Evolutionary conservation across 2,329 filamentous ascomycete genomes (phyloP).

Genomic region (Zymoseptoria pseudotritici): DNA sequence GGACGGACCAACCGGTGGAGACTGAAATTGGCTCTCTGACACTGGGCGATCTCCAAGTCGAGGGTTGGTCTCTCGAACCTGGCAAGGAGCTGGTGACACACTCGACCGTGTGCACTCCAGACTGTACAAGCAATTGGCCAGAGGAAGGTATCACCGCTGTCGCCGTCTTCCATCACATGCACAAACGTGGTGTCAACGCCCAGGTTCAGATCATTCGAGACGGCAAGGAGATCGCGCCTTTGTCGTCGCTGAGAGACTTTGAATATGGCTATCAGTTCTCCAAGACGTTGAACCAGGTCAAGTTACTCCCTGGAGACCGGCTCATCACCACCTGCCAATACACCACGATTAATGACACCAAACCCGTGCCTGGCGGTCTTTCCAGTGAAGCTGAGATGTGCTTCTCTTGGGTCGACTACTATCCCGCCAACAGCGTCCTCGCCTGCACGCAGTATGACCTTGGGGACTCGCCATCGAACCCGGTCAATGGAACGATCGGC

Average conservation of each 20-base stretch:
- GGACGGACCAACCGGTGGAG: constrained; percentile 10
- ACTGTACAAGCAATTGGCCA: constrained; percentile 14
- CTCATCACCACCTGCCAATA: constrained; percentile 18
- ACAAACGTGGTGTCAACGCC: constrained; percentile 11
- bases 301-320: constrained; percentile 14
- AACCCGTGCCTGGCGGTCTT: constrained; percentile 13
- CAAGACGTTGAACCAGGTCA: constrained; percentile 10
- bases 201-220: constrained; percentile 14
- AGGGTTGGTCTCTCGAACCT: constrained; percentile 13
- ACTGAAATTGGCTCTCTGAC: constrained; percentile 14
- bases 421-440: constrained; percentile 11
- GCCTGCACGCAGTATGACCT: too few species aligned
- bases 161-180: constrained; percentile 16
- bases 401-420: constrained; percentile 18
- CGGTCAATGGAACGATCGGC: too few species aligned
- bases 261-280: constrained; percentile 18
- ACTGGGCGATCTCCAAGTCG: constrained; percentile 12
- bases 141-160: constrained; percentile 14
- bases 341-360: constrained; percentile 13
- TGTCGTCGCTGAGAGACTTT: too few species aligned
- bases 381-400: constrained; percentile 15
- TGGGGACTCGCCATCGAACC: too few species aligned
- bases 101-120: constrained; percentile 15
- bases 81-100: constrained; percentile 9
- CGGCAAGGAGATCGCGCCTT: constrained; percentile 13